Conservation (phyloP, 192 early-diverging fungal genomes). For the Backusella australiensis region DNA sequence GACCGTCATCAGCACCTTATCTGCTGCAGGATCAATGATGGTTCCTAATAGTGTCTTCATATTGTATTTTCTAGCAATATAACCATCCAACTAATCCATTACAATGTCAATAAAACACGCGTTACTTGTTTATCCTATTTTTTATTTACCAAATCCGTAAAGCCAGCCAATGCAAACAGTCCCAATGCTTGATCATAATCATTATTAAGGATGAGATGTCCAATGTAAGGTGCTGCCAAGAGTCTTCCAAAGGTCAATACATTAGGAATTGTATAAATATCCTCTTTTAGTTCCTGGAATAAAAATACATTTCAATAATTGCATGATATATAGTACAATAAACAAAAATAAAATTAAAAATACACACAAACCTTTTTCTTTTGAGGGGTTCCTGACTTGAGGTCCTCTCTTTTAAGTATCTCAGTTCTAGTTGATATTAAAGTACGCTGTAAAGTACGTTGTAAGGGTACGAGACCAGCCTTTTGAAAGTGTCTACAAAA, state of each 20-base stretch:
- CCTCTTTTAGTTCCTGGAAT: constrained; percentile 46
- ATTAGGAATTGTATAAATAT: constrained; percentile 92
- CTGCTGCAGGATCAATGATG: constrained; percentile 92
- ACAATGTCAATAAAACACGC: neutral
- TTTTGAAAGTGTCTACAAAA: neutral
- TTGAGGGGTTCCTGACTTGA: neutral
- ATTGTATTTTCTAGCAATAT: constrained; percentile 85
- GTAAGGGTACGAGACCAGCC: neutral
- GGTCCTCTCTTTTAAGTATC: neutral
- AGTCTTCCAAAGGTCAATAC: constrained; percentile 80
- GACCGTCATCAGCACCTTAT: constrained; percentile 95
- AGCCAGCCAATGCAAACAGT: constrained; percentile 75
- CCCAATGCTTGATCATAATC: constrained; percentile 69
- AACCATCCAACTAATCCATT: constrained; percentile 71
- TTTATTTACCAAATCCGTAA: constrained; percentile 73
- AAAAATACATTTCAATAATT: no score
- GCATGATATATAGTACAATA: neutral
- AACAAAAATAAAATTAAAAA: neutral
- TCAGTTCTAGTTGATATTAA: neutral
- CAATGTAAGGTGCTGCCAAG: constrained; percentile 80
- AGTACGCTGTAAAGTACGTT: neutral
- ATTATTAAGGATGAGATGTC: constrained; percentile 80
- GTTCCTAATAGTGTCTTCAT: constrained; percentile 87
- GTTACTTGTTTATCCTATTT: neutral
- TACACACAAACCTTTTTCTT: neutral